phyloP scores from a whole-genome alignment of 345 rosid species.

The Aethionema arabicum region DNA sequence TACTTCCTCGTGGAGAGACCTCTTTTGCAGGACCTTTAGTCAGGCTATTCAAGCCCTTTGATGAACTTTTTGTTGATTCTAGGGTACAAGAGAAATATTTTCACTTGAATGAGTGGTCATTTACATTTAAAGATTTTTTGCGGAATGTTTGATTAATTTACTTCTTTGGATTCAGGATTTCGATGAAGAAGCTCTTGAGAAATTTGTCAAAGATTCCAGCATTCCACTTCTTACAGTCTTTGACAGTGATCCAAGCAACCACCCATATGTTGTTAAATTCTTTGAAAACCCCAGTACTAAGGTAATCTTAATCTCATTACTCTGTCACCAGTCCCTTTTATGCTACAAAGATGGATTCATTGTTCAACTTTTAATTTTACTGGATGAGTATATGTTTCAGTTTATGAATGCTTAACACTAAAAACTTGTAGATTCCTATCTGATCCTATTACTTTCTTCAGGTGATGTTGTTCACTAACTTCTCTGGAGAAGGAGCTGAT shows the following conservation, averaged over 20 bases:
- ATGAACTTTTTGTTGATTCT: constrained; percentile 73
- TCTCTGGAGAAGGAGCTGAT: constrained; percentile 58
- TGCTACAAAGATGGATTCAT: neutral
- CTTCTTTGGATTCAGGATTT: constrained; percentile 61
- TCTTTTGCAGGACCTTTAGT: constrained; percentile 75
- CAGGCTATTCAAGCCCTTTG: constrained; percentile 93
- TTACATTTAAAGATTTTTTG: neutral
- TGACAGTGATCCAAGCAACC: constrained; percentile 71
- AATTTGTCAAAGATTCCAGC: constrained; percentile 79
- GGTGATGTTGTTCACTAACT: constrained; percentile 87
- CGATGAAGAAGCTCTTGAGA: constrained; percentile 64
- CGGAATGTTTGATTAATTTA: constrained; percentile 8
- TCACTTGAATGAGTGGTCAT: constrained; percentile 1
- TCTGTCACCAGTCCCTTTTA: constrained; percentile 11
- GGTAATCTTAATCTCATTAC: constrained; percentile 42
- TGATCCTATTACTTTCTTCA: constrained; percentile 24
- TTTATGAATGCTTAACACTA: neutral
- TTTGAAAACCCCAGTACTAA: constrained; percentile 66
- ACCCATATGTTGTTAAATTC: constrained; percentile 81
- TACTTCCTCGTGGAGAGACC: constrained; percentile 87
- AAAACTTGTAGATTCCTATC: constrained; percentile 6
- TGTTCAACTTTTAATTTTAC: neutral
- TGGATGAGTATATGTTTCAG: neutral
- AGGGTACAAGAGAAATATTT: constrained; percentile 49
- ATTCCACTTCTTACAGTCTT: constrained; percentile 71